Base-by-base conservation (phyloP, 768 basidiomycete genomes). In the Rhodocollybia butyracea region DNA sequence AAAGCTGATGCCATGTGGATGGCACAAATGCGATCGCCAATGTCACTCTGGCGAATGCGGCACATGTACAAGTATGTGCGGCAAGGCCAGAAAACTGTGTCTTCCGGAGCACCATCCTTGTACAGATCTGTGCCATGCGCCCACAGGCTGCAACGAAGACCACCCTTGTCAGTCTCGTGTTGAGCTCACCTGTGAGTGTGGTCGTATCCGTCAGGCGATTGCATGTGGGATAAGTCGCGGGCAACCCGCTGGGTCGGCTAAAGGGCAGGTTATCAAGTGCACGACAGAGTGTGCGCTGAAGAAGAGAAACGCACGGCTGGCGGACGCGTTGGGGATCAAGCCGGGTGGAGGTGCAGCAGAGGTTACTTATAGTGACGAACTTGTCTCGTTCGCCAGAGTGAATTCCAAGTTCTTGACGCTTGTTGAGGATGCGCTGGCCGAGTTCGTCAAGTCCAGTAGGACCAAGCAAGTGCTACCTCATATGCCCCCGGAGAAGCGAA, bases 41-140 rank as follows among this genome's bases (percentile, higher is more conserved):
- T 99, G 97, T 68, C 97, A 99, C 64, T 73, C 78, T 2, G 92
- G 86, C 41, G 82, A 80, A 5, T 98, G 96, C 64, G 92, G 92
- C 2, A 52, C 75, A 0, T 97, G 94, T 69, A 77, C 75, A 2
- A 78, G 86, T 30, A 76, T 80, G 2, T 99, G 97, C 65, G 89
- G 91, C 17, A 99, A 98, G 70, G 73, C 87, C 2, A 82, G 94
- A 47, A 90, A 88, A 68, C 76, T 86, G 54, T 98, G 94, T 63
- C 70, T 87, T 31, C 89, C 88, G 1, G 75, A 74, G 5, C 75
- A 79, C 8, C 94, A 97, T 59, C 85, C 89, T 0, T 97, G 91
- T 65, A 84, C 82, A 1, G 73, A 75, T 2, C 76, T 83, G 0
- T 98, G 96, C 66, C 97, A 98, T 62, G 94, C 94, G 1, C 97